Evolutionary conservation across 495 filamentous ascomycete genomes (phyloP), one percentile per base, ranked within the genome.

Genomic region (Podospora pseudopauciseta): DNA sequence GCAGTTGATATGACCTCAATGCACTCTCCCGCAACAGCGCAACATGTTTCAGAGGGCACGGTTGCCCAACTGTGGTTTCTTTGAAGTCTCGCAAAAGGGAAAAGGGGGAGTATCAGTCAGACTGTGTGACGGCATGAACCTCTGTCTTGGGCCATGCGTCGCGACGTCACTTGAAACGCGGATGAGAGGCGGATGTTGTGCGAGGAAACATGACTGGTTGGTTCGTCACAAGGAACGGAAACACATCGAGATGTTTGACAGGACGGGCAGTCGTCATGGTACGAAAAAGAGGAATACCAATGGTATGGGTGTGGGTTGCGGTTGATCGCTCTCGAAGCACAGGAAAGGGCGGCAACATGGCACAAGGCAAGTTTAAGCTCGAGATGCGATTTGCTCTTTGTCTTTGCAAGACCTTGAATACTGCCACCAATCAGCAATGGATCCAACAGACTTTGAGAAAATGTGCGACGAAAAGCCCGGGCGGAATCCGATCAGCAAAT

Each of bases 121-220:
- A 49, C 39, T 11, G 39, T 13, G 39, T 49, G n/a, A 26, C 55
- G 55, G 55, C 55, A 58, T 58, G 55, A 26, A 5, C 55, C 55
- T 58, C 23, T 58, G 55, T 58, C 23, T 26, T 58, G 55, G 55
- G 55, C n/a, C 55, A 58, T 19, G n/a, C 6, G n/a, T 58, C 55
- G 55, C 55, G 55, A 58, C 55, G 55, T 58, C 55, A 58, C 55
- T 58, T 58, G 55, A 58, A 58, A 58, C 55, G 55, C 23, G 55
- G 55, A 58, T 58, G 55, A 49, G 39, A 49, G 39, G 39, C 39
- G 39, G 39, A 49, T 49, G 39, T 49, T 49, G 39, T 49, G 15
- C 3, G 39, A 49, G 39, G 39, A 49, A 49, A 49, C 2, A 13
- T 49, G 39, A 49, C 9, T 49, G 39, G 39, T 11, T 49, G 39